Conservation (phyloP, 768 basidiomycete genomes). For the Suillus luteus region DNA sequence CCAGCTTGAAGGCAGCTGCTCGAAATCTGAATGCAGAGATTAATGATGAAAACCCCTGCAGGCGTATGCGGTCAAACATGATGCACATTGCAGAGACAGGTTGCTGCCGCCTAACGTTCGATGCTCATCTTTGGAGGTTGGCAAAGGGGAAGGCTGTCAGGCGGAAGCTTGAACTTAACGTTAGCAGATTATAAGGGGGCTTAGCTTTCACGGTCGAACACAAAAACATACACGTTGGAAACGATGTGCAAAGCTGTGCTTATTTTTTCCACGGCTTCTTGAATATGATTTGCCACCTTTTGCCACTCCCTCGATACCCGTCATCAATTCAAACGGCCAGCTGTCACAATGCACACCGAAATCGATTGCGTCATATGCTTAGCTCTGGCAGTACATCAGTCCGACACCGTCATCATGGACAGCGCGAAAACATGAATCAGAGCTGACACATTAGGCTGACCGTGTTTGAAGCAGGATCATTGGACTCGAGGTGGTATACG, state of each 20-base stretch:
- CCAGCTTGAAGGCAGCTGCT: background rate
- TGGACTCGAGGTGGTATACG: background rate
- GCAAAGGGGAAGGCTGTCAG: too few species aligned
- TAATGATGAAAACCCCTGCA: background rate
- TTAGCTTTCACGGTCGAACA: too few species aligned
- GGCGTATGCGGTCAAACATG: background rate
- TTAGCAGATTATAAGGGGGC: too few species aligned
- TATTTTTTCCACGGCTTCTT: too few species aligned
- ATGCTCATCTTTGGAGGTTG: background rate
- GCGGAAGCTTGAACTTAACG: background rate
- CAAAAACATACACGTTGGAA: too few species aligned
- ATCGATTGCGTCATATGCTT: too few species aligned
- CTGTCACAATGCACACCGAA: too few species aligned
- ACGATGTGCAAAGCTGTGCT: too few species aligned
- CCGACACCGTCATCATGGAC: constrained; percentile 10
- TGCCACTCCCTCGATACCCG: too few species aligned
- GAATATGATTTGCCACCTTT: too few species aligned
- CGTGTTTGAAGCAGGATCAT: background rate
- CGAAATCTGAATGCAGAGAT: background rate
- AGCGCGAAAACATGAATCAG: background rate
- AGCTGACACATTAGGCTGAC: background rate
- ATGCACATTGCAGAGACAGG: background rate
- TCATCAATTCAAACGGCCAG: too few species aligned
- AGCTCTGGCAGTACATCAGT: too few species aligned
- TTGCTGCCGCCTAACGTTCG: background rate